Evolutionary conservation across 495 filamentous ascomycete genomes (phyloP), one percentile per base, ranked within the genome.

Genomic region (Lichina pygmaea): DNA sequence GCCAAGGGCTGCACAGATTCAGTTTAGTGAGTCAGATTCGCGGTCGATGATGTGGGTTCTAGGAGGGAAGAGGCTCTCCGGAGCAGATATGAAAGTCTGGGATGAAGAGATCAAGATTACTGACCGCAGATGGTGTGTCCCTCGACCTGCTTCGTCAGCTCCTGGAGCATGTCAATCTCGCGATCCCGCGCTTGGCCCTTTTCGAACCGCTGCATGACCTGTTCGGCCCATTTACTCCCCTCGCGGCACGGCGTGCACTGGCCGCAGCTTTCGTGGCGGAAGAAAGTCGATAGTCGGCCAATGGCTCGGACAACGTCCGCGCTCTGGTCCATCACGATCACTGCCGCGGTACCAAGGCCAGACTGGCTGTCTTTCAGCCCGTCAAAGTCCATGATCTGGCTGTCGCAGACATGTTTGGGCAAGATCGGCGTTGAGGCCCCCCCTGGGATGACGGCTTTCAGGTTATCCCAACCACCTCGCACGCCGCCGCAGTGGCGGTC

Each of bases 151-250:
- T 95, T 95, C 45, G 89, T 97, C 49, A 97, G 64, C 67, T 97
- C 89, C 66, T 95, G 89, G 49, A 97, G 71, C 89, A 97, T 97
- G 61, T 97, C 89, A 59, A 97, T 97, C 63, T 97, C 89, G 38
- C 89, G 66, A 58, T 75, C 76, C 44, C 82, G 72, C 44, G 78
- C 89, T 57, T 81, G 71, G 46, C 89, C 89, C 60, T 75, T 79
- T 68, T 92, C 81, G 54, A 97, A 85, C 44, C 89, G 77, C 59
- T 78, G 65, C 89, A 97, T 97, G 60, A 97, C 94, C 66, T 95
- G 83, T 62, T 91, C 79, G 24, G 86, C 92, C 89, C 89, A 95
- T 66, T 85, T 93, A 65, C 73, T 82, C 51, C 89, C 89, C 62
- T 97, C 89, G 57, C 89, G 77, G 67, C 89, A 97, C 31, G 89